Base-by-base conservation (phyloP, 768 basidiomycete species). In the Dendrothele bispora region DNA sequence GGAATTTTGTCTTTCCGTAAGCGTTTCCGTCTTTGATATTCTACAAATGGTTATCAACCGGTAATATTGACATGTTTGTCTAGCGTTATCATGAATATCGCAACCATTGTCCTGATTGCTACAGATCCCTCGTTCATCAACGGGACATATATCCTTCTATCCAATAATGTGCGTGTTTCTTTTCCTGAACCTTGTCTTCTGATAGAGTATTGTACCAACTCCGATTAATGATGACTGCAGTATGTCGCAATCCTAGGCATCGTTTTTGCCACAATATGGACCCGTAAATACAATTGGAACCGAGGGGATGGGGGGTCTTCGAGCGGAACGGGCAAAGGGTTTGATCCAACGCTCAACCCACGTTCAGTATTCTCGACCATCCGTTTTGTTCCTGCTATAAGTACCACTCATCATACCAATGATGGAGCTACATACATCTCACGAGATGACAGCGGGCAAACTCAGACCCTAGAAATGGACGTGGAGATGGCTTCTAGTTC, bases 1-100 rank as follows among this genome's bases (percentile, higher is more conserved):
- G 66, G 2, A 72, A 70, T 50, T 72, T 72, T 53, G 59, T 72
- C 30, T 64, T 72, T 53, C 72, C 71, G 12, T 59, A 62, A 22
- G 44, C 70, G 24, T 58, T 41, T 24, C 21, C 17, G 15, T 27
- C 24, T 27, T 5, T 18, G 30, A 32, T 10, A 10, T 10, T 10
- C 10, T 10, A 32, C 10, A 32, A 32, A 10, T 10, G 30, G 10
- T 10, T 32, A 10, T 32, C 10, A 32, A 10, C 30, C n/a, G 10
- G 30, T 32, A 10, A 10, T 32, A n/a, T 10, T 32, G 10, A 10
- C 10, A 10, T 32, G n/a, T 32, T 10, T 32, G 30, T 43, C 7
- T 28, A 43, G 41, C 17, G 27, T 43, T n/a, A 43, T 43, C 24
- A 43, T 71, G 54, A 62, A 59, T 51, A 52, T 72, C 30, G 62